These are phyloP conservation scores for Leucocoprinus sp. DNA, from an alignment of 768 basidiomycete genomes.

Conservation along the genomic window DNA sequence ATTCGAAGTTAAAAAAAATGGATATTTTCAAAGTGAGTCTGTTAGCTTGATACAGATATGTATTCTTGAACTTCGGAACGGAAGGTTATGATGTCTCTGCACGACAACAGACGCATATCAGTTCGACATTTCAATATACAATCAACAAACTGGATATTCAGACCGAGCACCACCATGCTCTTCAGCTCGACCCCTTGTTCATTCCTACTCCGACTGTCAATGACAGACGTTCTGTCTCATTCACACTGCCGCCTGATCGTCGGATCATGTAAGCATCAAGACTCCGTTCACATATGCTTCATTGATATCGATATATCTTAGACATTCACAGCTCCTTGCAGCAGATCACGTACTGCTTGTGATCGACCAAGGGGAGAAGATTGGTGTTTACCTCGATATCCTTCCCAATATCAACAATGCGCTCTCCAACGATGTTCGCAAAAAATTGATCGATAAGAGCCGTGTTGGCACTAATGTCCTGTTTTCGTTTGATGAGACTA, in stretches of 20 bases:
- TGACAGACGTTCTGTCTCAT: conserved; percentile 18
- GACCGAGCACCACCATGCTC: conserved; percentile 26
- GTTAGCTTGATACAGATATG: background rate
- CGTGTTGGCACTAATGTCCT: conserved; percentile 39
- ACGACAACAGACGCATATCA: conserved; percentile 10
- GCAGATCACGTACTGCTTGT: conserved; percentile 35
- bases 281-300: background rate
- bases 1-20: background rate
- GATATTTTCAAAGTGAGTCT: background rate
- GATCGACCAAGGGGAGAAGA: conserved; percentile 22
- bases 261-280: conserved; percentile 24
- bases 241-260: conserved; percentile 16
- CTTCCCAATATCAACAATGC: conserved; percentile 23
- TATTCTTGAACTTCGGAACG: background rate
- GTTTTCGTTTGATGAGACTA: conserved; percentile 44
- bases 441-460: conserved; percentile 31
- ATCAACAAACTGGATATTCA: conserved; percentile 25
- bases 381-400: conserved; percentile 32
- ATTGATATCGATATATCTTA: conserved; percentile 6
- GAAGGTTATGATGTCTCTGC: background rate
- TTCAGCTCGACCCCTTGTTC: conserved; percentile 25
- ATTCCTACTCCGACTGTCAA: conserved; percentile 25
- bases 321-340: conserved; percentile 31
- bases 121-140: conserved; percentile 22
- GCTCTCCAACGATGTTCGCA: conserved; percentile 16